phyloP scores from a whole-genome alignment of 768 basidiomycete genomes.

The Albatrellus ellisii region DNA sequence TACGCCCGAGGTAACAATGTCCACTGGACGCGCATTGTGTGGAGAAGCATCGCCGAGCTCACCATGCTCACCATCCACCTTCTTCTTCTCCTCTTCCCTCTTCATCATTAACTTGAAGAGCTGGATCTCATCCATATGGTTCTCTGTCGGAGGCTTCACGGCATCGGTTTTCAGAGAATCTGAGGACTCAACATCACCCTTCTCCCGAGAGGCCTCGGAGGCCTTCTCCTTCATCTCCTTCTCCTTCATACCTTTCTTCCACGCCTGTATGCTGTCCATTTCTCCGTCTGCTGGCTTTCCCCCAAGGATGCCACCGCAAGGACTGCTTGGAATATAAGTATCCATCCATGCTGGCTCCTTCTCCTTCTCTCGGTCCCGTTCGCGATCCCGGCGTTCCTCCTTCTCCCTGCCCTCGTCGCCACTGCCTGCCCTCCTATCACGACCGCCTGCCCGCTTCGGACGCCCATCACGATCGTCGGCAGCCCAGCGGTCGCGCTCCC shows the following conservation, averaged over 20 bases:
- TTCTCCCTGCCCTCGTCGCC: slow-evolving; percentile 36
- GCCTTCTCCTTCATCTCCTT: slow-evolving; percentile 48
- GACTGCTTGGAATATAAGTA: slow-evolving; percentile 55
- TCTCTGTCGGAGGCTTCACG: slow-evolving; percentile 12
- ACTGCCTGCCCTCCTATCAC: slow-evolving; percentile 45
- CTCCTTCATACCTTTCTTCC: slow-evolving; percentile 77
- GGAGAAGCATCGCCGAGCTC: no score
- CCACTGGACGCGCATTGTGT: no score
- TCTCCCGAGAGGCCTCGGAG: slow-evolving; percentile 11
- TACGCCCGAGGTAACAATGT: no score
- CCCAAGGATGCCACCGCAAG: slow-evolving; percentile 49
- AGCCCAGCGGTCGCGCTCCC: slow-evolving; percentile 35
- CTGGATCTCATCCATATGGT: slow-evolving; percentile 68
- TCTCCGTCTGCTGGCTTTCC: slow-evolving; percentile 48
- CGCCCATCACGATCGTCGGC: slow-evolving; percentile 62
- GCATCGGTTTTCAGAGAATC: slow-evolving; percentile 8
- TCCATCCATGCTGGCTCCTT: slow-evolving; percentile 94
- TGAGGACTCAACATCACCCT: slow-evolving; percentile 16
- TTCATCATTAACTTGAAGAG: slow-evolving; percentile 78
- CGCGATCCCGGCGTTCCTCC: slow-evolving; percentile 34
- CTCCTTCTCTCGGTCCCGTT: slow-evolving; percentile 51
- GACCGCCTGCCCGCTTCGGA: slow-evolving; percentile 41
- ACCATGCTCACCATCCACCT: slow-evolving; percentile 15
- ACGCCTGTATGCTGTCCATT: slow-evolving; percentile 74
- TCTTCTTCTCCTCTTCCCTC: slow-evolving; percentile 46